Percentiles rank a stretch among this genome's conserved stretches.
phyloP scores from a whole-genome alignment of 768 basidiomycete species.

The Omphalotus guepiniiformis region DNA sequence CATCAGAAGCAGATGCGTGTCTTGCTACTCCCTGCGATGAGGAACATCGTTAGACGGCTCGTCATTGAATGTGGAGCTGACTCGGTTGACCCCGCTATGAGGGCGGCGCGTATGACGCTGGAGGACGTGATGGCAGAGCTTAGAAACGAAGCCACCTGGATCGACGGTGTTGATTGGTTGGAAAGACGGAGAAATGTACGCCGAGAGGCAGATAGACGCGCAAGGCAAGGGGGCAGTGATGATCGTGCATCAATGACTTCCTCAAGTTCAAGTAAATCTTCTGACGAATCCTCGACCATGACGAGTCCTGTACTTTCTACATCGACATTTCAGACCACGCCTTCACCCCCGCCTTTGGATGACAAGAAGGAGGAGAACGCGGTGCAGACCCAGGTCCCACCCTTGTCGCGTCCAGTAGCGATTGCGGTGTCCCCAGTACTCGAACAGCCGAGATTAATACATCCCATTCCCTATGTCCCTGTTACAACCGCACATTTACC shows the following conservation, averaged over 20 bases:
- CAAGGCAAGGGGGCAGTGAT: conserved; percentile 1
- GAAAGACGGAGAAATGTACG: conserved; percentile 37
- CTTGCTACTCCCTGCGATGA: conserved; percentile 62
- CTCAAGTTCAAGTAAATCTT: conserved; percentile 2
- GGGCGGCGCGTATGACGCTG: conserved; percentile 48
- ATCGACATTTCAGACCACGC: conserved; percentile 73
- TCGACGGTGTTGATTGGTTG: conserved; percentile 69
- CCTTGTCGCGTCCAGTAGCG: conserved; percentile 18
- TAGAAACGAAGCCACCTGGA: conserved; percentile 64
- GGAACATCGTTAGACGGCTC: conserved; percentile 61
- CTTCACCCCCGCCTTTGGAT: conserved; percentile 59
- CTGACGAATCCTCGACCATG: conserved; percentile 14
- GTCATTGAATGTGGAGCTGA: conserved; percentile 59
- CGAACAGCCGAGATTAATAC: conserved; percentile 55
- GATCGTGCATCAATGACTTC: background rate
- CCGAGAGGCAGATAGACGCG: background rate
- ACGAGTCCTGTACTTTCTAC: conserved; percentile 76
- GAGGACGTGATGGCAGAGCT: conserved; percentile 60
- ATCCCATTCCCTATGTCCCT: conserved; percentile 69
- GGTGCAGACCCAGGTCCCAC: conserved; percentile 13
- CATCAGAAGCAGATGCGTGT: conserved; percentile 55
- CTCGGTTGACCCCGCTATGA: conserved; percentile 50
- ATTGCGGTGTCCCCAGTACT: conserved; percentile 55
- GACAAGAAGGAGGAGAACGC: conserved; percentile 31
- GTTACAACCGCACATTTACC: conserved; percentile 51